Evolutionary conservation across 2,329 filamentous ascomycete genomes (phyloP), one percentile per base, ranked within the genome.

Genomic region (Penicillium paneum): DNA sequence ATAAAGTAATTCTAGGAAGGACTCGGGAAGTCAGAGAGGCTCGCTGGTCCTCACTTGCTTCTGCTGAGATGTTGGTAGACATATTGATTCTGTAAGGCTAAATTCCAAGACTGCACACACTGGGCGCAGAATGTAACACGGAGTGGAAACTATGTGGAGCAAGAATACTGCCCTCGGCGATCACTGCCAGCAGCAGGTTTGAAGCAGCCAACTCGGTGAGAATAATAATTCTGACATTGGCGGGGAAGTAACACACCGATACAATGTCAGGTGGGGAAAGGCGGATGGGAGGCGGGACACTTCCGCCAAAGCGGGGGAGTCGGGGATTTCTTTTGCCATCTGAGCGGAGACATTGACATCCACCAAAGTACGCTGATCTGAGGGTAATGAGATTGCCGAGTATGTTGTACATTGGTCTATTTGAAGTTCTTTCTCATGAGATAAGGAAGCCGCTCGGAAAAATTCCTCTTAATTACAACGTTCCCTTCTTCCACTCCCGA

Each of bases 1-100:
- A 63, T 26, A 64, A 51, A 3, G 55, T 52, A 60, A 64, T 64
- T 0, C 45, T 49, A 3, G 62, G 62, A 3, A 64, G 39, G 10
- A 53, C 31, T 28, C 62, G 55, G 19, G 59, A 52, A 2, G 55
- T 58, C 5, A 54, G 21, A 5, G 46, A 39, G 26, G 52, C 46
- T 32, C 46, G 34, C 29, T 53, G 39, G 32, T 52, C 51, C 39
- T 43, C 45, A 8, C 8, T 28, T 8, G 26, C 24, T 12, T 6
- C 51, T 38, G 32, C 10, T 29, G 32, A 26, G 4, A 32, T 36
- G 2, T 21, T 7, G 11, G 15, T 10, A 15, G 45, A 26, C 51
- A 54, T 54, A 11, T 34, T 34, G 39, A 15, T 21, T 28, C 10
- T n/a, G 4, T 40, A 6, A 32, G 7, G 10, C 3, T 12, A 8